Base-by-base conservation (phyloP, 2,329 filamentous ascomycete species). In the Bipolaris bicolor region DNA sequence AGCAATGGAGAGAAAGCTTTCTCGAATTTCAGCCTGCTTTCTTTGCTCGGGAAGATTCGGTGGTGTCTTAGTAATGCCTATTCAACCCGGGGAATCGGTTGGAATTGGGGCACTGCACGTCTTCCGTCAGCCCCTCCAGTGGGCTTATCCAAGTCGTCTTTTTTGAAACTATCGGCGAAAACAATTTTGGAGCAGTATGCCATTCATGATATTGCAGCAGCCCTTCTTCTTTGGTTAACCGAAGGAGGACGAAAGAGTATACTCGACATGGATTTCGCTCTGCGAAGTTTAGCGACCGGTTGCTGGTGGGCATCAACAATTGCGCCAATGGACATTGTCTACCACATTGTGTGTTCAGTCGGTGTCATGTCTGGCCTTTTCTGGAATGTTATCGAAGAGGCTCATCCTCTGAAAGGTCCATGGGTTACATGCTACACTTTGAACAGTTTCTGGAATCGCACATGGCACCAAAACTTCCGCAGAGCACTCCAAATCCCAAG, bases 251-350 rank as follows among this genome's bases (percentile, higher is more conserved):
- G 36, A 4, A 39, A 29, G 2, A 48, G 45, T 37, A 48, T 48
- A 36, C 45, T 48, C 45, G 45, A 48, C 31, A n/a, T 48, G 31
- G 7, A 36, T 18, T 24, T 48, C 5, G 45, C 15, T 4, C 18
- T 24, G 31, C 31, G 16, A 24, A 37, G n/a, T 18, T 10, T 37
- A 3, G 45, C 45, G 10, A 37, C 45, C 11, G 31, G 31, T n/a
- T 37, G 45, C 45, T 48, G 45, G 45, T 37, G 45, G 45, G 45
- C 18, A 13, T 48, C 31, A 16, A 48, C 18, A n/a, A 48, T 48
- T 26, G 18, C 31, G 4, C 45, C 45, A 10, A 48, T 48, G 45
- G 45, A 48, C 0, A 48, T 37, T 16, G 18, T 16, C 0, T 48
- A 36, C 22, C 45, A 26, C 20, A 5, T 13, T 18, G 3, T 48